phyloP scores from a whole-genome alignment of 2,329 filamentous ascomycete genomes.

The Xylariaceae sp. region DNA sequence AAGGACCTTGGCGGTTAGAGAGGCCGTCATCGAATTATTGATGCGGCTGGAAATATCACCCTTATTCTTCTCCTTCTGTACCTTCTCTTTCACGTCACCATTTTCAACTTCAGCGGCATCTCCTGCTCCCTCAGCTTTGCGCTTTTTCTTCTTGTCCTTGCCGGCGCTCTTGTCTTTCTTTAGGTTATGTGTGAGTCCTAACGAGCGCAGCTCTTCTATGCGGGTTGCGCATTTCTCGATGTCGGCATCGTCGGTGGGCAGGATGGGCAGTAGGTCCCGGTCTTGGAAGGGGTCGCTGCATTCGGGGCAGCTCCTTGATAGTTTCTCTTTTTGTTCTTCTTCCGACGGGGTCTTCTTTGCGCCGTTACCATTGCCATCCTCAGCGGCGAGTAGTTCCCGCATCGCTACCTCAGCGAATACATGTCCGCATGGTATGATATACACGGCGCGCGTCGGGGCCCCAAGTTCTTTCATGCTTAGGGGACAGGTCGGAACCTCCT shows the following conservation, averaged over 20 bases:
- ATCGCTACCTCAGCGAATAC: conserved; percentile 86
- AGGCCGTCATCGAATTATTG: conserved; percentile 83
- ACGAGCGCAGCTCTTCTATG: conserved; percentile 62
- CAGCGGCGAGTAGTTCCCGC: conserved; percentile 58
- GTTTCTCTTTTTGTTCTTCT: conserved; percentile 26
- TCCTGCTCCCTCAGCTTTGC: conserved; percentile 37
- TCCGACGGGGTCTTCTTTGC: conserved; percentile 32
- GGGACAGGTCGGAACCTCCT: conserved; percentile 73
- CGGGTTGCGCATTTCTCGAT: conserved; percentile 63
- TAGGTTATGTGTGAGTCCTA: conserved; percentile 77
- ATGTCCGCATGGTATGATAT: conserved; percentile 91
- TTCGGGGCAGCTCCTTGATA: conserved; percentile 59
- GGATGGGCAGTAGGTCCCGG: conserved; percentile 77
- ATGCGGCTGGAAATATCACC: conserved; percentile 54
- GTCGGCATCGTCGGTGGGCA: conserved; percentile 69
- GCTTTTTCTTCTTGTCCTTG: conserved; percentile 71
- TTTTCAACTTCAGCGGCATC: conserved; percentile 27
- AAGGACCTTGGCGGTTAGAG: conserved; percentile 78
- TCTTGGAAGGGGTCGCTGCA: conserved; percentile 71
- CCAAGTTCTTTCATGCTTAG: conserved; percentile 85
- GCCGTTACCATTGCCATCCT: conserved; percentile 6
- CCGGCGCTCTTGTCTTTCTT: conserved; percentile 68
- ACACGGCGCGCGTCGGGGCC: conserved; percentile 73
- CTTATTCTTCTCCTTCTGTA: conserved; percentile 40
- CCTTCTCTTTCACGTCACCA: conserved; percentile 42